Base-by-base conservation (phyloP, 352 stramenopile genomes). In the Aphanomyces cochlioides region DNA sequence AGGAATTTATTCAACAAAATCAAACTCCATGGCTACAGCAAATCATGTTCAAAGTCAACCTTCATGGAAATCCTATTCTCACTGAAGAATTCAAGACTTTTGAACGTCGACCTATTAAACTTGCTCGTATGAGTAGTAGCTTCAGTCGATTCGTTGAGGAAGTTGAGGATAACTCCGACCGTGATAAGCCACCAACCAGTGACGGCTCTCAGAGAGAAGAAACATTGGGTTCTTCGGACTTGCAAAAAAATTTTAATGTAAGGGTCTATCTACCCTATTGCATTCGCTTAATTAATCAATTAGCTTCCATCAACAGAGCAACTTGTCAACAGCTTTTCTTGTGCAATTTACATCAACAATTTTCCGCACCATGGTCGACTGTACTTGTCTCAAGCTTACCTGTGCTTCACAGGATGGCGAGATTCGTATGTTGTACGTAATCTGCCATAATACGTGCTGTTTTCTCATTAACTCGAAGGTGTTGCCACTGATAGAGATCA, bases 201-300 rank as follows among this genome's bases (percentile, higher is more conserved):
- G 78, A 87, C n/a, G 79, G 85, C 34, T 78, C 79, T 21, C 13
- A 67, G 1, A 78, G 90, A 56, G 56, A 70, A 5, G 79, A 88
- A 40, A 69, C 81, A 21, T 75, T 92, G 28, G 83, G 65, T 1
- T 77, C 81, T 69, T 87, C 85, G 1, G 84, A 92, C 64, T 90
- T 93, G 56, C 81, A 92, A 66, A 92, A 89, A 72, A 89, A 90
- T 53, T 92, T 95, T 63, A 87, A 92, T 75, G 83, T 90, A 75
- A 5, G 70, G 1, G 2, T n/a, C 13, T 53, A 28, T 28, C 28
- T n/a, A 69, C 28, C 36, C 61, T 38, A 6, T 47, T 54, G 5
- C 54, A n/a, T 67, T 38, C 69, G 6, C 39, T 15, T 12, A 58
- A 50, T 36, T 36, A 19, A 47, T 21, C 36, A 54, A 41, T 47